These are phyloP conservation scores for Gaultheria prostrata DNA, from an alignment of 148 eudicot genomes.

Conservation along the genomic window DNA sequence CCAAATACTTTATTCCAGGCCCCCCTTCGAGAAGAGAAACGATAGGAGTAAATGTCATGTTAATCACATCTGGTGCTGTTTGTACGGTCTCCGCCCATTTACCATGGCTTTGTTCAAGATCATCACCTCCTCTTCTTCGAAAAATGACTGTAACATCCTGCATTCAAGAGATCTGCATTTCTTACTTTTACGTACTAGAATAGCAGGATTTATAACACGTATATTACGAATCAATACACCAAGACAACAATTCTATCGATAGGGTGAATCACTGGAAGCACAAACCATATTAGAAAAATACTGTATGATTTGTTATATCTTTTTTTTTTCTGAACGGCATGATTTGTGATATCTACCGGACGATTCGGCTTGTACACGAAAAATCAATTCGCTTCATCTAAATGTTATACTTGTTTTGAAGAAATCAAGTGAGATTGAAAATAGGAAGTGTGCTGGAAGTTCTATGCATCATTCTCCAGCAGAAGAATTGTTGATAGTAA, in stretches of 20 bases:
- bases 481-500: neutral
- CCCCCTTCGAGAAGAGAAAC: slow-evolving; percentile 80
- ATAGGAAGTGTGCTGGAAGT: neutral
- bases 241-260: neutral
- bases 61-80: slow-evolving; percentile 81
- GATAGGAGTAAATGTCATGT: slow-evolving; percentile 89
- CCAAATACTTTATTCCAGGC: slow-evolving; percentile 75
- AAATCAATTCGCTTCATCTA: neutral
- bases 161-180: slow-evolving; percentile 23
- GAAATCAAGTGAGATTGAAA: neutral
- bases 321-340: too few relatives aligned
- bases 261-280: neutral
- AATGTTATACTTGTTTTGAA: neutral
- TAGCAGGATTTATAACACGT: neutral
- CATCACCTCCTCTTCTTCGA: slow-evolving; percentile 97
- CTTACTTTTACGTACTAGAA: neutral
- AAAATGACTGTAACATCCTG: slow-evolving; percentile 97
- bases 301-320: too few relatives aligned
- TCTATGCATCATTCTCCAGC: neutral
- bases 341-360: neutral
- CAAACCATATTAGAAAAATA: neutral
- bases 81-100: slow-evolving; percentile 85
- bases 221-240: neutral
- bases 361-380: neutral
- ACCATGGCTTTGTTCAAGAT: slow-evolving; percentile 87